These are phyloP conservation scores for Colletotrichum sp. DNA, from an alignment of 2,329 filamentous ascomycete species.

Conservation along the genomic window DNA sequence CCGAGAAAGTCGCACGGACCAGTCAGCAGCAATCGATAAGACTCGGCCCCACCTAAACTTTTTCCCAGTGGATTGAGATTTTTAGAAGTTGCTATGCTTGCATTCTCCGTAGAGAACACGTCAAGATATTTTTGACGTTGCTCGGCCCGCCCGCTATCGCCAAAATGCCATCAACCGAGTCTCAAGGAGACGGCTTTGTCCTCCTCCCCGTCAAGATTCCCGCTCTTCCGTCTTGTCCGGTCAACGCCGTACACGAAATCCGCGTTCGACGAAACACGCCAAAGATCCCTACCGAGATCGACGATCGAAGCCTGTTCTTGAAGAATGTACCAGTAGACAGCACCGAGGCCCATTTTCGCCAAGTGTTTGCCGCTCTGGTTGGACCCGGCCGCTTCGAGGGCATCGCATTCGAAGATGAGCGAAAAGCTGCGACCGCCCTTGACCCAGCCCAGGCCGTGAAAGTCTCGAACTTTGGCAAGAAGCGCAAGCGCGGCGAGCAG, in stretches of 20 bases:
- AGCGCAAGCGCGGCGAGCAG: constrained; percentile 60
- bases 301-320: constrained; percentile 84
- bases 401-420: constrained; percentile 74
- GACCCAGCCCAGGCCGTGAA: constrained; percentile 50
- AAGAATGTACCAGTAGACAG: constrained; percentile 88
- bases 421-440: constrained; percentile 43
- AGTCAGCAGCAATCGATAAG: background rate
- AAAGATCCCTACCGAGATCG: constrained; percentile 74
- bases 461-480: constrained; percentile 48
- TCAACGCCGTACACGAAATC: constrained; percentile 76
- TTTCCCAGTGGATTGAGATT: background rate
- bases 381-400: constrained; percentile 80
- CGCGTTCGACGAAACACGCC: constrained; percentile 87
- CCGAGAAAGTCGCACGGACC: background rate
- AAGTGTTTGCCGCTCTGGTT: constrained; percentile 76
- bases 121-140: background rate
- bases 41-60: background rate
- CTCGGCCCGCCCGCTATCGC: constrained; percentile 27
- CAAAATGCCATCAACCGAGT: constrained; percentile 11
- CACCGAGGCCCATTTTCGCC: constrained; percentile 76
- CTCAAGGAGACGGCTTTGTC: constrained; percentile 61
- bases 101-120: background rate
- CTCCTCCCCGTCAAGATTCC: constrained; percentile 73
- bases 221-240: constrained; percentile 64
- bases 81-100: background rate